Evolutionary conservation across 2,329 filamentous ascomycete genomes (phyloP).

Genomic region (Ceratocystis lukuohia): DNA sequence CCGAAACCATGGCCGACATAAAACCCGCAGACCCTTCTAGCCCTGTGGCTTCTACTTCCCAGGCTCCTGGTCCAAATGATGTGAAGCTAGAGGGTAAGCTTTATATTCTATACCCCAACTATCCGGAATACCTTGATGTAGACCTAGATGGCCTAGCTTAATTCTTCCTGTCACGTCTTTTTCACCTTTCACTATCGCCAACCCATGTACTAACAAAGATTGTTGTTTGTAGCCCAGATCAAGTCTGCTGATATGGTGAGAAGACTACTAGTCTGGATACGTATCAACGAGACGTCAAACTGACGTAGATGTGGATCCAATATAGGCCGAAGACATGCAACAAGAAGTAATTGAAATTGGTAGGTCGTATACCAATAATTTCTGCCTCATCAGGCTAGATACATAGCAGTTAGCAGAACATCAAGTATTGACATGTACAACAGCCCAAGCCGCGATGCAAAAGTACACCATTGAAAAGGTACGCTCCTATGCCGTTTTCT

Average conservation of each 20-base stretch:
- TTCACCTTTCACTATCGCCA: too few relatives aligned
- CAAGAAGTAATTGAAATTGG: conserved; percentile 89
- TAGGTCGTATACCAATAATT: conserved; percentile 37
- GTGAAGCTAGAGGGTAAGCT: conserved; percentile 18
- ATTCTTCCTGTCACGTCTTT: too few relatives aligned
- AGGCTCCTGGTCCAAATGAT: conserved; percentile 16
- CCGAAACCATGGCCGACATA: conserved; percentile 14
- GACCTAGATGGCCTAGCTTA: too few relatives aligned
- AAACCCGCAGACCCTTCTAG: conserved; percentile 16
- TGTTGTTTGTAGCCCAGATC: conserved; percentile 58
- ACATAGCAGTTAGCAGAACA: not conserved
- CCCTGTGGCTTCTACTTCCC: conserved; percentile 9
- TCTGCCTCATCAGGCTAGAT: too few relatives aligned
- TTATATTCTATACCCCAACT: not conserved
- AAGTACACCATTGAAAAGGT: conserved; percentile 52
- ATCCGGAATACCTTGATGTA: not conserved
- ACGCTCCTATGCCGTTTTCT: not conserved
- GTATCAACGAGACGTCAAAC: not conserved
- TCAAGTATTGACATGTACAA: conserved; percentile 20
- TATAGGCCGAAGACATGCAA: conserved; percentile 91
- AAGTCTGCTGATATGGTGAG: conserved; percentile 98
- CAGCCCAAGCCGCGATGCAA: conserved; percentile 50
- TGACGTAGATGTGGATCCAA: not conserved
- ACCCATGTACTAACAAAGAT: not conserved
- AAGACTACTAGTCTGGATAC: not conserved